Percentiles rank a stretch among this genome's conserved stretches.
Evolutionary conservation across 345 rosid species (phyloP).

Genomic region (Aegle marmelos): DNA sequence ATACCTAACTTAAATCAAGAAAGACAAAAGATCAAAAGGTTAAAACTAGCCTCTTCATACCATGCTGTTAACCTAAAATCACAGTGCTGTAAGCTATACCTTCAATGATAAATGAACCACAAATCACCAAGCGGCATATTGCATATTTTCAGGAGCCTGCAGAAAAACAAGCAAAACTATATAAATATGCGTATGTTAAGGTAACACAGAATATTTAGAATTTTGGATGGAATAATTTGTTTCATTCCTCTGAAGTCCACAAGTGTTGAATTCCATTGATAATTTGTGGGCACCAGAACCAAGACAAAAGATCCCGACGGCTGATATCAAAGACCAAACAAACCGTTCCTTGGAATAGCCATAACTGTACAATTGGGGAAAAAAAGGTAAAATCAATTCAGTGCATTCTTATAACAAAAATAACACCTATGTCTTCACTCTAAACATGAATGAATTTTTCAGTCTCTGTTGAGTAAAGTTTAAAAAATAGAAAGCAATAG

Average conservation of each 20-base stretch:
- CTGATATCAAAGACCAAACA: constrained; percentile 99
- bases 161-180: constrained; percentile 27
- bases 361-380: constrained; percentile 51
- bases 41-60: background rate
- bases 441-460: background rate
- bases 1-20: constrained; percentile 1
- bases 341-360: constrained; percentile 98
- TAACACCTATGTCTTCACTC: background rate
- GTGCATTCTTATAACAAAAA: constrained; percentile 15
- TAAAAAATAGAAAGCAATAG: background rate
- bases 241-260: constrained; percentile 64
- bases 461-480: background rate
- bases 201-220: background rate
- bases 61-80: background rate
- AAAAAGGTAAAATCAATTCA: constrained; percentile 9
- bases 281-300: constrained; percentile 98
- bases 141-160: constrained; percentile 82
- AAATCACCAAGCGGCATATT: constrained; percentile 91
- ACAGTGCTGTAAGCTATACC: constrained; percentile 35
- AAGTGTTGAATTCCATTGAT: constrained; percentile 90
- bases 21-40: background rate
- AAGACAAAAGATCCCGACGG: constrained; percentile 98
- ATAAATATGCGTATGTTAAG: constrained; percentile 5
- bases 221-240: background rate
- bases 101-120: constrained; percentile 92